Percentiles rank a stretch among this genome's conserved stretches.
These are phyloP conservation scores for Podaxis sp. DNA, from an alignment of 768 basidiomycete genomes.

Conservation along the genomic window DNA sequence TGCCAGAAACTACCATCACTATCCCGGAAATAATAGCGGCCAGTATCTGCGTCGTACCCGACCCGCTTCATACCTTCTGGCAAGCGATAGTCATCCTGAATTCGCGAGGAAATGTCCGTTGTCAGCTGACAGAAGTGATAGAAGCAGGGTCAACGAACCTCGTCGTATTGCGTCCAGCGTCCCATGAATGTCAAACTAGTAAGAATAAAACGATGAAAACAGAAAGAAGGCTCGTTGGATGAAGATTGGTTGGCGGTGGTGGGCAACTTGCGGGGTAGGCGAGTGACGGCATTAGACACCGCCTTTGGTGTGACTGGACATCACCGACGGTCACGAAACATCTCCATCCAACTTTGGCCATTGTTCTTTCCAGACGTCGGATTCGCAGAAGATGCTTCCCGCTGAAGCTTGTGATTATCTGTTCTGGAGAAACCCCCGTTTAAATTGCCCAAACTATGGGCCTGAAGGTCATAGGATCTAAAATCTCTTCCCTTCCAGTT, in stretches of 20 bases:
- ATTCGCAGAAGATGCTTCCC: slow-evolving; percentile 9
- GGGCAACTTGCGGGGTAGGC: neutral
- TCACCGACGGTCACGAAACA: neutral
- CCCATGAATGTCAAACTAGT: slow-evolving; percentile 22
- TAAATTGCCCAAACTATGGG: neutral
- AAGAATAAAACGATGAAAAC: neutral
- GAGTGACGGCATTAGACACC: neutral
- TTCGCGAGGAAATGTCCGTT: slow-evolving; percentile 12
- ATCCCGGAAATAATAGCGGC: slow-evolving; percentile 64
- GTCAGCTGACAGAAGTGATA: neutral
- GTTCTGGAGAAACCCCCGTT: neutral
- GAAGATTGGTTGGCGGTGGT: neutral
- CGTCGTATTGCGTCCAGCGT: slow-evolving; percentile 47
- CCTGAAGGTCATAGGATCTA: slow-evolving; percentile 3
- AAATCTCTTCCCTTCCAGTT: neutral
- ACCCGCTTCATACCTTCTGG: slow-evolving; percentile 63
- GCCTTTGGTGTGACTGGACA: slow-evolving; percentile 3
- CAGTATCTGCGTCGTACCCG: slow-evolving; percentile 74
- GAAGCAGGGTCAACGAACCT: slow-evolving; percentile 27
- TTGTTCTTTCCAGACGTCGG: neutral
- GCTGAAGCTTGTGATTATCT: slow-evolving; percentile 12
- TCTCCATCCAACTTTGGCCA: neutral
- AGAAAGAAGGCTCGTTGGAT: slow-evolving; percentile 5
- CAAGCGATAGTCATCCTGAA: slow-evolving; percentile 48
- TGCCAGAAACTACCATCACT: slow-evolving; percentile 53